phyloP scores from a whole-genome alignment of 495 filamentous ascomycete genomes.

The Parmelia sp. region DNA sequence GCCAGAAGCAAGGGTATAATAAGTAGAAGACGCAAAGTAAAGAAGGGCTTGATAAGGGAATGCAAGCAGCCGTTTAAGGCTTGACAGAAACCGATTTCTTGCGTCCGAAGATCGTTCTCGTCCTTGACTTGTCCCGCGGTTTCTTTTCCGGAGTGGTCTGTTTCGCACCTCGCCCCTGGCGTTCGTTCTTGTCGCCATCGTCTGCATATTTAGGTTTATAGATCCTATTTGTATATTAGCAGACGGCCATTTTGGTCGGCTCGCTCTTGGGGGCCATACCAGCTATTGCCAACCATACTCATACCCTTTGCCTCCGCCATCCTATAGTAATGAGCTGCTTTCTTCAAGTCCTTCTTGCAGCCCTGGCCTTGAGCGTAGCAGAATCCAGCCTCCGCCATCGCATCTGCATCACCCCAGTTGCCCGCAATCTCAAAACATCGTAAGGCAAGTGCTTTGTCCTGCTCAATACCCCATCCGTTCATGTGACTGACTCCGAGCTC shows the following conservation, averaged over 20 bases:
- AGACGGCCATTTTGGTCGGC: background rate
- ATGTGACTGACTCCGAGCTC: conserved; percentile 95
- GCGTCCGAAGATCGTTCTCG: conserved; percentile 60
- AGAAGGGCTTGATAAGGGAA: background rate
- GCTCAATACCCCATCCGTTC: conserved; percentile 95
- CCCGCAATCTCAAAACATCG: conserved; percentile 95
- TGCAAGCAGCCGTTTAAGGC: conserved; percentile 5
- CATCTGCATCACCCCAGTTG: conserved; percentile 95
- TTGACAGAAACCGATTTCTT: conserved; percentile 44
- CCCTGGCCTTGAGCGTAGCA: conserved; percentile 81
- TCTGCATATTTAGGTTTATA: conserved; percentile 87
- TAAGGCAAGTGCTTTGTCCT: conserved; percentile 81
- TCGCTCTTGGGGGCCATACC: conserved; percentile 51
- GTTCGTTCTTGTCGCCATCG: conserved; percentile 39
- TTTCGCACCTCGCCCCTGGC: conserved; percentile 35
- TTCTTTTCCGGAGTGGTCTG: conserved; percentile 49
- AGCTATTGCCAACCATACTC: conserved; percentile 96
- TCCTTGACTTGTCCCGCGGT: conserved; percentile 55
- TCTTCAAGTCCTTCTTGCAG: conserved; percentile 93
- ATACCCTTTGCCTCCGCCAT: conserved; percentile 87
- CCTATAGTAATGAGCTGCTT: conserved; percentile 85
- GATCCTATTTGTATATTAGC: conserved; percentile 54
- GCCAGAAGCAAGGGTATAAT: conserved; percentile 12
- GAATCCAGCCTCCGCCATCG: conserved; percentile 79
- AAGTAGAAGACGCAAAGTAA: conserved; percentile 13